Conservation (phyloP, 345 rosid genomes). For the Draba incana region DNA sequence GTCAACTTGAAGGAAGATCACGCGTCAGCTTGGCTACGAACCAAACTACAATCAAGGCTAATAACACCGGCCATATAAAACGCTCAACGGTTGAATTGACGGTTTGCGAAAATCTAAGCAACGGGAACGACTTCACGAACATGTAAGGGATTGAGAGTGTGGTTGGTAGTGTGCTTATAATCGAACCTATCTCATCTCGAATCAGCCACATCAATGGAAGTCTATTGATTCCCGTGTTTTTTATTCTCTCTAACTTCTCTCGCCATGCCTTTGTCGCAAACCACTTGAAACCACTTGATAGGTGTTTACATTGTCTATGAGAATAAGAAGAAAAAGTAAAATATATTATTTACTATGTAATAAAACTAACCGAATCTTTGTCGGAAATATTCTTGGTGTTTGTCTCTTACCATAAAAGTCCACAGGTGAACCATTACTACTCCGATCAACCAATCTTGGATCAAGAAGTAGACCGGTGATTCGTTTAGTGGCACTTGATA, state of each 20-base stretch:
- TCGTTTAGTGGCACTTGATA: slow-evolving; percentile 25
- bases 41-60: slow-evolving; percentile 8
- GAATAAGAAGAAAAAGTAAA: not conserved
- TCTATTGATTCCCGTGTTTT: not conserved
- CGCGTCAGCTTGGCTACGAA: slow-evolving; percentile 20
- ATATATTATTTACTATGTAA: not conserved
- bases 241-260: slow-evolving; percentile 24
- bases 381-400: not conserved
- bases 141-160: slow-evolving; percentile 27
- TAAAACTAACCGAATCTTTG: not conserved
- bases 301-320: slow-evolving; percentile 19
- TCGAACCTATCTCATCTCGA: slow-evolving; percentile 26
- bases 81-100: slow-evolving; percentile 15
- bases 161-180: slow-evolving; percentile 27
- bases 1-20: too few species aligned
- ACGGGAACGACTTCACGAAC: slow-evolving; percentile 16
- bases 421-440: slow-evolving; percentile 24
- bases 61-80: slow-evolving; percentile 29
- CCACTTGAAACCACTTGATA: not conserved
- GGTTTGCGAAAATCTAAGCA: slow-evolving; percentile 26
- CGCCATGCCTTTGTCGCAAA: slow-evolving; percentile 26
- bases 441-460: slow-evolving; percentile 36
- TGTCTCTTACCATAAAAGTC: slow-evolving; percentile 33
- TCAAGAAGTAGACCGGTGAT: slow-evolving; percentile 25
- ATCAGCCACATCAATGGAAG: slow-evolving; percentile 31